Evolutionary conservation across 2,329 filamentous ascomycete species (phyloP).

Genomic region (Stagonosporopsis tanaceti): DNA sequence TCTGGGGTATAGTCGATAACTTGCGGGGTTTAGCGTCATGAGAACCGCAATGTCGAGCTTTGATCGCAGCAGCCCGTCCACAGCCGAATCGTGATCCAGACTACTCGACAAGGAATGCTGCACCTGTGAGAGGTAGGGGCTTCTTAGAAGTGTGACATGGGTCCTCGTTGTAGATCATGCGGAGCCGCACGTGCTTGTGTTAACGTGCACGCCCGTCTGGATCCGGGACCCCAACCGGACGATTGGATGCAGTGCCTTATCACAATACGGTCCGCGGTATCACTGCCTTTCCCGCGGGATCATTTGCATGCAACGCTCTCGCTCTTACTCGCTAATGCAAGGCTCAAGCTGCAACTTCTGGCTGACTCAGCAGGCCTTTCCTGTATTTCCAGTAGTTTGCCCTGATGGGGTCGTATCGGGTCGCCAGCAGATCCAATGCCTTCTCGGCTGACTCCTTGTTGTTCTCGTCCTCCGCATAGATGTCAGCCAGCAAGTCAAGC

Average conservation of each 20-base stretch:
- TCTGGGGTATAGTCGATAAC: constrained; percentile 20
- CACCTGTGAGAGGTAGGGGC: constrained; percentile 15
- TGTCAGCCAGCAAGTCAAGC: constrained; percentile 76
- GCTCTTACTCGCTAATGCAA: constrained; percentile 7
- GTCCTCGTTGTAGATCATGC: constrained; percentile 18
- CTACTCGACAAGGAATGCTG: constrained; percentile 15
- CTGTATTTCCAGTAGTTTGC: constrained; percentile 92
- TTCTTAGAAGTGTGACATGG: constrained; percentile 6
- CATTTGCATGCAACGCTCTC: background rate
- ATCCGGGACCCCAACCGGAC: constrained; percentile 34
- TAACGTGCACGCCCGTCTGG: constrained; percentile 11
- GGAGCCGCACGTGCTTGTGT: constrained; percentile 25
- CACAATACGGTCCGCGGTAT: constrained; percentile 4
- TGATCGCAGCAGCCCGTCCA: constrained; percentile 22
- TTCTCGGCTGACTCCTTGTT: constrained; percentile 69
- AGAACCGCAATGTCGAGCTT: constrained; percentile 30
- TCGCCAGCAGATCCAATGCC: constrained; percentile 76
- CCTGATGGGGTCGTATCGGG: constrained; percentile 90
- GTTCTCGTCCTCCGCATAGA: constrained; percentile 63
- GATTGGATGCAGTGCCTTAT: constrained; percentile 26
- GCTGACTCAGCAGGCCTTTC: constrained; percentile 52
- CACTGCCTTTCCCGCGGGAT: constrained; percentile 11
- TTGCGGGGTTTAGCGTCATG: constrained; percentile 28
- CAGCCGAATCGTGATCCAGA: constrained; percentile 23
- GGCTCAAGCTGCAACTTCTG: constrained; percentile 33